A percentile compares a stretch with the other conserved stretches of the same genome.
phyloP scores from a whole-genome alignment of 1,139 yeast species.

The Chernovozyma aurita region DNA sequence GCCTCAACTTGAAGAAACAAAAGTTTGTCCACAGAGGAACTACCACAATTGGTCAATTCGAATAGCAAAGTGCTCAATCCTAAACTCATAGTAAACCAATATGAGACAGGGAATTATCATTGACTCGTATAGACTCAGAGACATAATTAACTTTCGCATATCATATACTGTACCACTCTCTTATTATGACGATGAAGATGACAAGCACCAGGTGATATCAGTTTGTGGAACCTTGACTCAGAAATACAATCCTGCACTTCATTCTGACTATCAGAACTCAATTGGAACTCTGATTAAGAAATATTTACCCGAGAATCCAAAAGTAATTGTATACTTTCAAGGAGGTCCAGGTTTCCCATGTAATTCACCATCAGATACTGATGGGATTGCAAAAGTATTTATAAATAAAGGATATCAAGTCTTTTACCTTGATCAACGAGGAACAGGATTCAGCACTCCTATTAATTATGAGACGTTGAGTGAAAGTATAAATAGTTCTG shows the following conservation, averaged over 20 bases:
- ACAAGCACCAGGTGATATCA: conserved; percentile 12
- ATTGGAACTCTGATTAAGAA: conserved; percentile 6
- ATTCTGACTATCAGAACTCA: conserved; percentile 7
- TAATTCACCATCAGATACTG: conserved; percentile 30
- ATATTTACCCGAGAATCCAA: conserved; percentile 23
- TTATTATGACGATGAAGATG: conserved; percentile 10
- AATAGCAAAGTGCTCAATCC: too few species aligned
- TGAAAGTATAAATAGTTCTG: conserved; percentile 12
- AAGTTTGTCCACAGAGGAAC: too few species aligned
- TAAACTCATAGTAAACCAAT: too few species aligned
- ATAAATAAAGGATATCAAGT: conserved; percentile 43
- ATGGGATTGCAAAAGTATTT: conserved; percentile 34
- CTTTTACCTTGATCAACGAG: conserved; percentile 52
- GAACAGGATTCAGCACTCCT: conserved; percentile 51
- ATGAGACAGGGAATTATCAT: conserved; percentile 8
- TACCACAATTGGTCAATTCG: too few species aligned
- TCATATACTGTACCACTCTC: conserved; percentile 26
- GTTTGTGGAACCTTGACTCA: conserved; percentile 36
- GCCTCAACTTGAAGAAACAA: too few species aligned
- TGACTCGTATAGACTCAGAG: conserved; percentile 25
- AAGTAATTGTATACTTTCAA: conserved; percentile 43
- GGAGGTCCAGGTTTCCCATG: conserved; percentile 60
- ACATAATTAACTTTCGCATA: conserved; percentile 24
- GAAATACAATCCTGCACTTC: conserved; percentile 19
- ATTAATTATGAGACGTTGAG: conserved; percentile 27